These are phyloP conservation scores for Ormosia semicastrata DNA, from an alignment of 306 rosid species.

Conservation along the genomic window DNA sequence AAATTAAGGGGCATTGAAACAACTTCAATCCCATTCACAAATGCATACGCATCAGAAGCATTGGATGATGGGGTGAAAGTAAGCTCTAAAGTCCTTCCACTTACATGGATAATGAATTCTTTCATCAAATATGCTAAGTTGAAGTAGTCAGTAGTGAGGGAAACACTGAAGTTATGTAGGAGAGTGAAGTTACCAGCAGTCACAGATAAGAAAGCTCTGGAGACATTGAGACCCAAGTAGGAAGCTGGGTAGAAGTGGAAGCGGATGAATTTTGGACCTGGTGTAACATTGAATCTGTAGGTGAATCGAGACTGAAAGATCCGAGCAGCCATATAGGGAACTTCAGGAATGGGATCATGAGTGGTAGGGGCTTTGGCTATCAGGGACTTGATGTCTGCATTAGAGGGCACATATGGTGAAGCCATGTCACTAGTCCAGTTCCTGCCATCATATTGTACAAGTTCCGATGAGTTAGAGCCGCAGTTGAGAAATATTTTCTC, in stretches of 20 bases:
- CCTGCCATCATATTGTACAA: slow-evolving; percentile 27
- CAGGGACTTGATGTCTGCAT: slow-evolving; percentile 19
- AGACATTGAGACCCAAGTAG: slow-evolving; percentile 18
- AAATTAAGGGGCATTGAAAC: slow-evolving; percentile 42
- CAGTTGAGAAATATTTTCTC: slow-evolving; percentile 40
- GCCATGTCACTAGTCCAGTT: slow-evolving; percentile 33
- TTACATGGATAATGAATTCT: slow-evolving; percentile 37
- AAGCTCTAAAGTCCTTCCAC: slow-evolving; percentile 28
- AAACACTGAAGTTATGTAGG: slow-evolving; percentile 45
- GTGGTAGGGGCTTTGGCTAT: not conserved
- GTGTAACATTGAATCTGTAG: slow-evolving; percentile 35
- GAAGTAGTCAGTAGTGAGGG: slow-evolving; percentile 34
- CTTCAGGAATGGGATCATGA: slow-evolving; percentile 7
- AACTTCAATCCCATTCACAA: slow-evolving; percentile 47
- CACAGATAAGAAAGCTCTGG: slow-evolving; percentile 33
- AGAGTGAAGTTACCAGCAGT: slow-evolving; percentile 35
- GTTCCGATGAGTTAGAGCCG: slow-evolving; percentile 20
- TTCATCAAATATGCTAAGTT: slow-evolving; percentile 31
- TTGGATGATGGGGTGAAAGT: slow-evolving; percentile 34
- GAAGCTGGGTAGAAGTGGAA: slow-evolving; percentile 43
- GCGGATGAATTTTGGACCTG: slow-evolving; percentile 47
- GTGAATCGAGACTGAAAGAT: slow-evolving; percentile 35
- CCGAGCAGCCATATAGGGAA: slow-evolving; percentile 43
- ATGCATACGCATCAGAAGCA: slow-evolving; percentile 39
- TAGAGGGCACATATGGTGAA: slow-evolving; percentile 19